Evolutionary conservation across 257 asterid species (phyloP), one percentile per base, ranked within the genome.

Genomic region (Petunia secreta): DNA sequence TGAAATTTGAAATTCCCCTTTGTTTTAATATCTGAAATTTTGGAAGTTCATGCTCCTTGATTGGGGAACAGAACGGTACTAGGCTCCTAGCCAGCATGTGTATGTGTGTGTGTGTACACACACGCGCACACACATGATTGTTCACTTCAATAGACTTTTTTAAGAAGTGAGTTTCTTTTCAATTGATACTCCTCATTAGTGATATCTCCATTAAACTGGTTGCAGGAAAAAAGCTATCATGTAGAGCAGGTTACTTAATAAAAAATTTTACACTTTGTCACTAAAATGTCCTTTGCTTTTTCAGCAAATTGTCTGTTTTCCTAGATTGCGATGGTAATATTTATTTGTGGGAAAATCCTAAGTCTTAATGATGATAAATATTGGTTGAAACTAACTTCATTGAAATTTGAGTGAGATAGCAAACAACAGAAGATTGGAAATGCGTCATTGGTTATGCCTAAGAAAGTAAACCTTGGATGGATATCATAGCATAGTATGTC

Each of bases 1-100:
- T 44, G 83, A 83, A 94, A 76, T 63, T 10, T 78, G 46, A 10
- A 37, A 37, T 39, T 43, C 1, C 9, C 52, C 48, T 8, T 36
- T 25, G 0, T 53, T 10, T 63, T 13, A 37, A 64, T 64, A 64
- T 64, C 50, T 38, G 71, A 64, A 34, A 38, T 38, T 7, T 5
- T 64, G 50, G 48, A 64, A 64, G 34, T 64, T 13, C 34, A 38
- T 38, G 71, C 6, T 1, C 69, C 71, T 38, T 37, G 4, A 63
- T 37, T 5, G 0, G 8, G 11, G 38, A 63, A 63, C 5, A 1
- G 71, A 64, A 39, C 10, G 13, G 34, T 6, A 13, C 10, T 25
- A 25, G 25, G 25, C 25, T 25, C 25, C 25, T 38, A 13, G 48
- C 73, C 73, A 36, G 10, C 9, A 38, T 41, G 11, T 38, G 13